phyloP scores from a whole-genome alignment of 1,139 yeast species.

The Kodamaea plutei region DNA sequence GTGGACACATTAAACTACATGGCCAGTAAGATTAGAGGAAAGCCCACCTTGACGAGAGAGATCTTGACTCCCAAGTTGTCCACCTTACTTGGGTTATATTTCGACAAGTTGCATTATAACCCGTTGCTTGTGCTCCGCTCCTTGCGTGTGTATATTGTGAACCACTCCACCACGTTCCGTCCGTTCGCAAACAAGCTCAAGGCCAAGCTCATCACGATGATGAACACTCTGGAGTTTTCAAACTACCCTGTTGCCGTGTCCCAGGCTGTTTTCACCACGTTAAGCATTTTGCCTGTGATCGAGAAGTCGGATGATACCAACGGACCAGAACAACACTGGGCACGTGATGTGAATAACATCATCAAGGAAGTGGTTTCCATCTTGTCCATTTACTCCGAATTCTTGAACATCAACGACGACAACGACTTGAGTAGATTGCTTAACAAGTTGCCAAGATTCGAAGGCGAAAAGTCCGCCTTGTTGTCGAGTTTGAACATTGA shows the following conservation, averaged over 20 bases:
- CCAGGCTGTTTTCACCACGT: conserved; percentile 41
- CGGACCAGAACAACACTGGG: conserved; percentile 45
- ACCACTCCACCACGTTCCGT: conserved; percentile 76
- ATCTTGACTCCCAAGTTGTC: conserved; percentile 77
- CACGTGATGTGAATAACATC: conserved; percentile 30
- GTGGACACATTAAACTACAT: conserved; percentile 47
- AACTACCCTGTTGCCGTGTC: conserved; percentile 38
- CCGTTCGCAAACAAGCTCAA: conserved; percentile 68
- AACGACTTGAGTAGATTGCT: conserved; percentile 35
- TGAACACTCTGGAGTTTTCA: conserved; percentile 25
- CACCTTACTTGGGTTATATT: conserved; percentile 51
- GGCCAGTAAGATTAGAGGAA: conserved; percentile 62
- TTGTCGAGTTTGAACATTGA: conserved; percentile 54
- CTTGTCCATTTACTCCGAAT: conserved; percentile 50
- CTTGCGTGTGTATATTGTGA: conserved; percentile 45
- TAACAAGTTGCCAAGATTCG: conserved; percentile 26
- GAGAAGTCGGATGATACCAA: conserved; percentile 40
- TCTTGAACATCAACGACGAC: conserved; percentile 56
- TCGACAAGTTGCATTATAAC: conserved; percentile 38
- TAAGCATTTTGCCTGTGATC: conserved; percentile 56
- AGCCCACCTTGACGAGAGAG: conserved; percentile 82
- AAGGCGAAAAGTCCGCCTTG: conserved; percentile 16
- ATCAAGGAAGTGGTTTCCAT: conserved; percentile 50
- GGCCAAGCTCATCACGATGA: conserved; percentile 35
- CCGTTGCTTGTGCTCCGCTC: conserved; percentile 47